phyloP scores from a whole-genome alignment of 75 land plant genomes.

The Pseudotsuga menziesii region DNA sequence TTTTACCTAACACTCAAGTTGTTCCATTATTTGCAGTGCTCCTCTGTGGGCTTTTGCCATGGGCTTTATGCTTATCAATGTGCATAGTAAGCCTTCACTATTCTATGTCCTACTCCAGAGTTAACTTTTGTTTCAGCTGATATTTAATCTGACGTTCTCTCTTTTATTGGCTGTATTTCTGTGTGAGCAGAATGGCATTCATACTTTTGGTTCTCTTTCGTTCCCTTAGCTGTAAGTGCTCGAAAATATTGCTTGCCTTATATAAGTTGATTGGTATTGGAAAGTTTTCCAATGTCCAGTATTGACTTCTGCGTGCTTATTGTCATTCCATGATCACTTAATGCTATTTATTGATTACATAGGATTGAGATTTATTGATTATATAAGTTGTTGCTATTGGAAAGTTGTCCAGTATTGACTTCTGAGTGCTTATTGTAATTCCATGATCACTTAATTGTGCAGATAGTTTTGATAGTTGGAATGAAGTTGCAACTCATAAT shows the following conservation, averaged over 20 bases:
- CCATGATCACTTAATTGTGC: not conserved
- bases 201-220: not conserved
- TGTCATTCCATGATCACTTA: too few species aligned
- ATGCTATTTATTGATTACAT: too few species aligned
- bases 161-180: conserved; percentile 31
- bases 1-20: not conserved
- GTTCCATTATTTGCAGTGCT: conserved; percentile 38
- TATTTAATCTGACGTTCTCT: not conserved
- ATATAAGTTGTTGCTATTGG: conserved; percentile 1
- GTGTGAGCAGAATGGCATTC: not conserved
- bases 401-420: not conserved
- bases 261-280: conserved; percentile 5
- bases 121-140: not conserved
- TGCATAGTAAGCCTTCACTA: conserved; percentile 39
- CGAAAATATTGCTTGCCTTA: not conserved
- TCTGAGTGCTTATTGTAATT: too few species aligned
- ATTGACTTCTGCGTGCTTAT: too few species aligned
- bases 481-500: conserved; percentile 81
- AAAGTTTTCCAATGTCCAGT: conserved; percentile 9
- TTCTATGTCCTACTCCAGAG: not conserved
- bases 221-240: not conserved
- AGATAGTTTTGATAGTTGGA: conserved; percentile 77
- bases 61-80: conserved; percentile 55
- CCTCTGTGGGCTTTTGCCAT: conserved; percentile 56
- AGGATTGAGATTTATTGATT: too few species aligned